phyloP scores from a whole-genome alignment of 78 protist species.

The Acrasis kona region DNA sequence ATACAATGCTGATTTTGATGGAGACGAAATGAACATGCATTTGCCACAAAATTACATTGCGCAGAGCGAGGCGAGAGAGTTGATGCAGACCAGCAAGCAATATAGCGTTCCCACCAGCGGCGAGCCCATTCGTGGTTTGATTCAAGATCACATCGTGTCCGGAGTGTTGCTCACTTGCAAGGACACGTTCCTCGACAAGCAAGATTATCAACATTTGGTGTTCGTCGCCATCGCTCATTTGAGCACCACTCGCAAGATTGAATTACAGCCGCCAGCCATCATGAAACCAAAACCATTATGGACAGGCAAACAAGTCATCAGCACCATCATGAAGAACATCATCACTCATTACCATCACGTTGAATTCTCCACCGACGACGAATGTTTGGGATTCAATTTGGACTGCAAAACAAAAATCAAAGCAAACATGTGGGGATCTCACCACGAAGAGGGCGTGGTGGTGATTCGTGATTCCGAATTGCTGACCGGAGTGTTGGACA shows the following conservation, averaged over 20 bases:
- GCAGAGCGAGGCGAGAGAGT: constrained; percentile 67
- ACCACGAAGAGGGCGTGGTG: constrained; percentile 37
- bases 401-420: background rate
- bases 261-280: constrained; percentile 66
- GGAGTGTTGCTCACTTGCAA: constrained; percentile 78
- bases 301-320: constrained; percentile 93
- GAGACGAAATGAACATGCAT: constrained; percentile 99
- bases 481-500: constrained; percentile 89
- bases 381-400: background rate
- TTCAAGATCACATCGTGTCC: constrained; percentile 96
- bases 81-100: constrained; percentile 60
- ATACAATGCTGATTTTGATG: constrained; percentile 98
- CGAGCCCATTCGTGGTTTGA: constrained; percentile 95
- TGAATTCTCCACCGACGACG: too few relatives aligned
- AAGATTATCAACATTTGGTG: constrained; percentile 52
- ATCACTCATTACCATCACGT: constrained; percentile 27
- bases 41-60: constrained; percentile 79
- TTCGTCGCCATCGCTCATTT: background rate
- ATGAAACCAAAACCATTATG: constrained; percentile 73
- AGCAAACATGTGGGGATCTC: background rate
- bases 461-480: constrained; percentile 43
- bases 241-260: constrained; percentile 26
- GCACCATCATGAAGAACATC: constrained; percentile 50
- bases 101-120: constrained; percentile 82
- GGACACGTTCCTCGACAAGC: constrained; percentile 69